These are phyloP conservation scores for Podaxis sp. DNA, from an alignment of 768 basidiomycete genomes.

Conservation along the genomic window DNA sequence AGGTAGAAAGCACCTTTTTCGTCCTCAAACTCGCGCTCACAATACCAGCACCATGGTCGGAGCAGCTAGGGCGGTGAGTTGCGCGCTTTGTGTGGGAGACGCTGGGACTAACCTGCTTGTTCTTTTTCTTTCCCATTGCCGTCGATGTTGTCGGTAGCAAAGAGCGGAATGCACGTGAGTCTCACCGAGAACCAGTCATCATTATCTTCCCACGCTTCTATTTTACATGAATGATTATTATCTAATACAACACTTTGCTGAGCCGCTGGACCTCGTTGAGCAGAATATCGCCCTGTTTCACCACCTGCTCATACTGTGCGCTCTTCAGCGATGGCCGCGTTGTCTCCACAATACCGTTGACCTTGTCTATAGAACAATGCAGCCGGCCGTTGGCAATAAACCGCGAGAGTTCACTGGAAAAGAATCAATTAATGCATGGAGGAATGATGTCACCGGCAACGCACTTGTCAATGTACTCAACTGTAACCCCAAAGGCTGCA, in stretches of 20 bases:
- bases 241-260: constrained; percentile 81
- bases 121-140: constrained; percentile 60
- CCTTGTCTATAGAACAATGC: constrained; percentile 90
- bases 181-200: background rate
- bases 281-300: constrained; percentile 89
- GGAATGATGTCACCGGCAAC: constrained; percentile 29
- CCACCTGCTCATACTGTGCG: constrained; percentile 89
- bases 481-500: constrained; percentile 85
- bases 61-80: constrained; percentile 55
- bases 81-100: background rate
- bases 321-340: constrained; percentile 70
- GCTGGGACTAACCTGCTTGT: constrained; percentile 44
- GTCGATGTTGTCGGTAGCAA: background rate
- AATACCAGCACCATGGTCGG: constrained; percentile 99
- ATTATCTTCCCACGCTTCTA: background rate
- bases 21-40: constrained; percentile 99
- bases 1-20: constrained; percentile 75
- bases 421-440: background rate
- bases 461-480: constrained; percentile 84
- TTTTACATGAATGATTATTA: constrained; percentile 6
- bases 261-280: constrained; percentile 85
- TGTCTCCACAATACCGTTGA: constrained; percentile 92
- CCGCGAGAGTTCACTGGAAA: constrained; percentile 76
- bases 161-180: constrained; percentile 11
- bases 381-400: constrained; percentile 89